These are phyloP conservation scores for Astragalus membranaceus DNA, from an alignment of 306 rosid species.

Conservation along the genomic window DNA sequence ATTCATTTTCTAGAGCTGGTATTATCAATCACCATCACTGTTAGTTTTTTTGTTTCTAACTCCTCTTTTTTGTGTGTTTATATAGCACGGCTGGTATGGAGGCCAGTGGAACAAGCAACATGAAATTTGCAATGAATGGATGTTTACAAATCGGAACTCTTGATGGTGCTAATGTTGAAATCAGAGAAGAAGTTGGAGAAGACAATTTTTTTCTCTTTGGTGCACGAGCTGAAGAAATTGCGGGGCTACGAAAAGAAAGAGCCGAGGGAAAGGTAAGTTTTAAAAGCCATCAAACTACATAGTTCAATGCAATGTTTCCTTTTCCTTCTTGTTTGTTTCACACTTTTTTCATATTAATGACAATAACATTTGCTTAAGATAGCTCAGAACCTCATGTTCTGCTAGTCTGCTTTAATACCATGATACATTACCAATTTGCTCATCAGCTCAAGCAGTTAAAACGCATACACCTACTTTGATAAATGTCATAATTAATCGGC, in stretches of 20 bases:
- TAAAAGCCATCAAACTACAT: not conserved
- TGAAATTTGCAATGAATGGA: conserved; percentile 97
- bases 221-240: conserved; percentile 74
- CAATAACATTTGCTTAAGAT: not conserved
- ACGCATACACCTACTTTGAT: not conserved
- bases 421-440: not conserved
- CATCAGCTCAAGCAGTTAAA: not conserved
- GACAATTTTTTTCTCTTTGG: conserved; percentile 91
- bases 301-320: not conserved
- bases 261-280: conserved; percentile 67
- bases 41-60: not conserved
- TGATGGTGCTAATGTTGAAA: conserved; percentile 96
- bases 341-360: not conserved
- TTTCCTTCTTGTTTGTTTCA: not conserved
- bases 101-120: conserved; percentile 98
- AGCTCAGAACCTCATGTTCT: not conserved
- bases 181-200: conserved; percentile 88
- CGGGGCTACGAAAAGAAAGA: conserved; percentile 77
- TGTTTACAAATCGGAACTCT: conserved; percentile 84
- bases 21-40: not conserved
- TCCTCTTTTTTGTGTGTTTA: not conserved
- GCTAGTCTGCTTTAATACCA: not conserved
- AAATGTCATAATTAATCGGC: too few species aligned
- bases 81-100: conserved; percentile 99
- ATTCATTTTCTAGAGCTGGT: not conserved